Evolutionary conservation across 495 filamentous ascomycete species (phyloP), one percentile per base, ranked within the genome.

Genomic region (Daldinia childiae): DNA sequence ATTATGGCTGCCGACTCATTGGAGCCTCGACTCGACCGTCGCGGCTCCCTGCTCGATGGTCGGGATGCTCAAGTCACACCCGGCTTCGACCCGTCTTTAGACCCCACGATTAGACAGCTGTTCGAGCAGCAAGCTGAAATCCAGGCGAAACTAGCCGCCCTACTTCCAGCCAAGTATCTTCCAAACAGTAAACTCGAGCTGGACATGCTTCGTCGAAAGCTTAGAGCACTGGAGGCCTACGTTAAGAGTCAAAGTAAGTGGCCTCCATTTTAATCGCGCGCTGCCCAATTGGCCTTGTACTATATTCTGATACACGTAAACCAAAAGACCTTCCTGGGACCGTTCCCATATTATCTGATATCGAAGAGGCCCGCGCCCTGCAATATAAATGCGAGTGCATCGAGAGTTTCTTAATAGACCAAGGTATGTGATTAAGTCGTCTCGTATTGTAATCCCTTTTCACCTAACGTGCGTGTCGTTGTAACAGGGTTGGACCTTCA

Each of bases 331-430:
- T 83, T 56, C 77, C 81, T 61, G 80, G 79, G 59, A 81, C 77
- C 62, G 65, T 84, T 52, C 74, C 78, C 32, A 74, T 77, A 66
- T 71, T 84, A 64, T 85, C 81, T 69, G 82, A 85, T 29, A 76
- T 84, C 41, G 83, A 85, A 65, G 83, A 85, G 74, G 82, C 83
- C 36, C 75, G 83, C 54, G 72, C 77, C 15, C 62, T 85, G 58
- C 83, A 85, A 62, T 84, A 85, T 66, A 78, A 78, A 63, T 85
- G 82, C 69, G 83, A 85, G 71, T 85, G 83, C 68, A 81, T 85
- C 66, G 82, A 84, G 64, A 79, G 75, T 55, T 83, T 81, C 41
- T 82, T 82, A 58, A 71, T 84, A 56, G 82, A 83, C 24, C 76
- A 82, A 79, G 82, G 83, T 85, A 81, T 65, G 81, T 76, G 36